Percentiles rank a stretch among this genome's conserved stretches.
These are phyloP conservation scores for Globisporangium takayamanum DNA, from an alignment of 352 stramenopile genomes.

Conservation along the genomic window DNA sequence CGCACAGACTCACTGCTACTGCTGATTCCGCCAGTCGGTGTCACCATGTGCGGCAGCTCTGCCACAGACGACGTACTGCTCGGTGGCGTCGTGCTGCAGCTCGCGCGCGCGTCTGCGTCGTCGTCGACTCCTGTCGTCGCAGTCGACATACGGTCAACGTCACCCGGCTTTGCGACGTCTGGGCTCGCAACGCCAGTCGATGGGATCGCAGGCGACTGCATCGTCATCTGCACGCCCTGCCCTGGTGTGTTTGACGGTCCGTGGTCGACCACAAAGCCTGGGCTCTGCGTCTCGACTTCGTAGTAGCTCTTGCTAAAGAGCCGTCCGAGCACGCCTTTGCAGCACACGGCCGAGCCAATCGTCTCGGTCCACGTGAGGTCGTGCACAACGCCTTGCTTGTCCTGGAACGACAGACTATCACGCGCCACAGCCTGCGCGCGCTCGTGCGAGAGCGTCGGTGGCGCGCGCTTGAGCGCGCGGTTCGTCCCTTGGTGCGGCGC, in stretches of 20 bases:
- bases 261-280: conserved; percentile 44
- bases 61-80: conserved; percentile 26
- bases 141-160: conserved; percentile 28
- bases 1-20: background rate
- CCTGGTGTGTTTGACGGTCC: conserved; percentile 57
- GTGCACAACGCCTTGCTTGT: conserved; percentile 45
- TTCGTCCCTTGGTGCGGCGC: conserved; percentile 65
- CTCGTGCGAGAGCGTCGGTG: conserved; percentile 41
- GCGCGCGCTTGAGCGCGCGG: conserved; percentile 32
- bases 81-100: conserved; percentile 32
- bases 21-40: conserved; percentile 8
- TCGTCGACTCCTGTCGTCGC: conserved; percentile 23
- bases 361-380: conserved; percentile 49
- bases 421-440: conserved; percentile 48
- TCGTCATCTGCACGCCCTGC: conserved; percentile 40
- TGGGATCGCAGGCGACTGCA: conserved; percentile 51
- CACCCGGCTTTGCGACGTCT: conserved; percentile 16
- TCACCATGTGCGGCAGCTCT: conserved; percentile 8
- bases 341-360: conserved; percentile 64
- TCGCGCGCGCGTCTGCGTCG: conserved; percentile 22
- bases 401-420: conserved; percentile 49
- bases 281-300: conserved; percentile 72
- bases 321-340: conserved; percentile 46
- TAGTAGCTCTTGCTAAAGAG: conserved; percentile 72
- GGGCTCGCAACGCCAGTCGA: conserved; percentile 24